Base-by-base conservation (phyloP, 192 early-diverging fungal species). In the Dissophora ornata region DNA sequence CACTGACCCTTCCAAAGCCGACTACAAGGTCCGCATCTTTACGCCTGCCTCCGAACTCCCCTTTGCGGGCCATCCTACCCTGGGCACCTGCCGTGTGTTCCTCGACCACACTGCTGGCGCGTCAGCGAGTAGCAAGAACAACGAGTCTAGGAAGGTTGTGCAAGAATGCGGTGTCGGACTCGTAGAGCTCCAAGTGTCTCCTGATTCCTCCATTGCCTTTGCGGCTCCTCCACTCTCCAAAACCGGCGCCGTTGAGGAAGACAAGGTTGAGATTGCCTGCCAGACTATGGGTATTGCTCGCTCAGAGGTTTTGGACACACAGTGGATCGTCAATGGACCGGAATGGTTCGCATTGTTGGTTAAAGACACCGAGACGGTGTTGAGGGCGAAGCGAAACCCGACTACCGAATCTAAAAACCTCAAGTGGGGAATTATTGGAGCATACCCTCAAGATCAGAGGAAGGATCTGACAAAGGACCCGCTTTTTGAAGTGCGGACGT, bases 141-240 rank as follows among this genome's bases (percentile, higher is more conserved):
- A 58, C 9, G 47, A 38, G 22, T 21, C 61, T 1, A 52, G 21
- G 22, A 68, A 57, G 56, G 36, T 68, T 51, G 47, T 58, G 4
- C 66, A 68, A 42, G 66, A 68, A 36, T 68, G 66, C 44, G 66
- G 66, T 29, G 66, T 68, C 7, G 66, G 66, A 13, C 26, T 68
- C 1, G 56, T 68, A 5, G 47, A 68, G 15, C 15, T 68, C 4
- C 22, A 28, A 7, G 11, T 56, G 0, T 49, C 56, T 7, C 30
- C 25, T 12, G 36, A 58, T 34, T 46, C 28, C 12, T 42, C 46
- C 3, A 68, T 68, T 42, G 45, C 66, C 11, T 68, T 68, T 41
- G 56, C 40, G 3, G 66, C 66, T 11, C 66, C 66, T n/a, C 66
- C 66, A 19, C 56, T 68, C 8, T 32, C 56, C 18, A 57, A 68